Evolutionary conservation across 768 basidiomycete genomes (phyloP).

Genomic region (Paxillus ammoniavirescens): DNA sequence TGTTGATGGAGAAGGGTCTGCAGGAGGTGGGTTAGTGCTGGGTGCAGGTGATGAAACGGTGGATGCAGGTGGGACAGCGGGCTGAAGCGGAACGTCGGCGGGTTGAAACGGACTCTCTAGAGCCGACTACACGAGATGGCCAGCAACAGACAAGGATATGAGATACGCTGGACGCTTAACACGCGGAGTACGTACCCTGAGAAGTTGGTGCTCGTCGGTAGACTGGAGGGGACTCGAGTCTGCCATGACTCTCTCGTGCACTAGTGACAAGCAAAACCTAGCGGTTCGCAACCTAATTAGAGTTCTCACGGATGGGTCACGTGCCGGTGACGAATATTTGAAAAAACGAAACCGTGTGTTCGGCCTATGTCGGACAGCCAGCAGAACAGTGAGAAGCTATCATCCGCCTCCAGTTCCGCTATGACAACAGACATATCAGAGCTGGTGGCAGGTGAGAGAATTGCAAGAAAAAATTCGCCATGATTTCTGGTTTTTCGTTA

Average conservation of each 20-base stretch:
- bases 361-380: too few species aligned
- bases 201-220: constrained; percentile 20
- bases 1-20: neutral
- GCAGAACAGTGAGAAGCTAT: too few species aligned
- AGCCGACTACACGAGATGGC: constrained; percentile 14
- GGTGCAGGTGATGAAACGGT: neutral
- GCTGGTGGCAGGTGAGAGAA: too few species aligned
- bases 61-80: constrained; percentile 4
- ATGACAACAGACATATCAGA: too few species aligned
- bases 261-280: neutral
- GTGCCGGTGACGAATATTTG: neutral
- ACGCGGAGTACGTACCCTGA: constrained; percentile 16
- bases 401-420: too few species aligned
- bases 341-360: too few species aligned
- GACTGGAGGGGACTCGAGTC: constrained; percentile 23
- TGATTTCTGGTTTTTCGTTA: too few species aligned
- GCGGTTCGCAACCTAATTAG: neutral
- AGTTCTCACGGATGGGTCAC: constrained; percentile 10
- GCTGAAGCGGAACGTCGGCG: constrained; percentile 16
- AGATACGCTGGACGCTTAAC: neutral
- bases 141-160: neutral
- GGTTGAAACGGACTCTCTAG: constrained; percentile 28
- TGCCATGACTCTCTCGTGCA: constrained; percentile 17
- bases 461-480: too few species aligned
- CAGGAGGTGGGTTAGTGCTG: neutral